phyloP scores from a whole-genome alignment of 306 rosid genomes.

The Casuarina equisetifolia region DNA sequence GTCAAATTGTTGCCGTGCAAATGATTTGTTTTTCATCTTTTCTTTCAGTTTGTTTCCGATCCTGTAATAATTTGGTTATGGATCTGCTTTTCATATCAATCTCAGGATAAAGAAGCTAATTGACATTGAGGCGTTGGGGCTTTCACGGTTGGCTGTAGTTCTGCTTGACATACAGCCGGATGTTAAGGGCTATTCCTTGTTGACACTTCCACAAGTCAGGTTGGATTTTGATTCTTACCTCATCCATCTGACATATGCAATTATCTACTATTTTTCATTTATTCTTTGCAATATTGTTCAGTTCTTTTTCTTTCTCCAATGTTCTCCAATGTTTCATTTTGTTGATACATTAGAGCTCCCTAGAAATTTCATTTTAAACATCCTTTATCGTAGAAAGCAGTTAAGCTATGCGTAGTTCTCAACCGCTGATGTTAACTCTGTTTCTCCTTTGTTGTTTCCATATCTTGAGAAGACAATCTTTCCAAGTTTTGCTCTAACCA shows the following conservation, averaged over 20 bases:
- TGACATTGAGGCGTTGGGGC: slow-evolving; percentile 76
- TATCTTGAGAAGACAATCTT: neutral
- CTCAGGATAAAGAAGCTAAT: slow-evolving; percentile 85
- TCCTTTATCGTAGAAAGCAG: neutral
- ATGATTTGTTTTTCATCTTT: neutral
- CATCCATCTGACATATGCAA: neutral
- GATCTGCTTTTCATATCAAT: neutral
- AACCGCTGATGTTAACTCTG: neutral
- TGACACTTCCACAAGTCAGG: slow-evolving; percentile 98
- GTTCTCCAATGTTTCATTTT: neutral
- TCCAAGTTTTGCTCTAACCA: neutral
- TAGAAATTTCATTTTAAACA: neutral
- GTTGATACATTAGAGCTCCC: neutral
- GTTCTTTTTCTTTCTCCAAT: neutral
- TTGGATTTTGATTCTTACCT: slow-evolving; percentile 25
- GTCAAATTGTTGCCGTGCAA: slow-evolving; percentile 13
- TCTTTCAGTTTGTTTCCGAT: neutral
- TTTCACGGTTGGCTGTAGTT: slow-evolving; percentile 70
- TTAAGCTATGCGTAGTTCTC: neutral
- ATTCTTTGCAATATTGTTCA: neutral
- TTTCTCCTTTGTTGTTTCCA: neutral
- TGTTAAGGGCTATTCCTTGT: slow-evolving; percentile 84
- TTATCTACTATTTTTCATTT: neutral
- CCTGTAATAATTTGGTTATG: neutral
- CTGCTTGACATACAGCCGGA: slow-evolving; percentile 73